Evolutionary conservation across 2,329 filamentous ascomycete species (phyloP).

Genomic region (Colletotrichum melonis): DNA sequence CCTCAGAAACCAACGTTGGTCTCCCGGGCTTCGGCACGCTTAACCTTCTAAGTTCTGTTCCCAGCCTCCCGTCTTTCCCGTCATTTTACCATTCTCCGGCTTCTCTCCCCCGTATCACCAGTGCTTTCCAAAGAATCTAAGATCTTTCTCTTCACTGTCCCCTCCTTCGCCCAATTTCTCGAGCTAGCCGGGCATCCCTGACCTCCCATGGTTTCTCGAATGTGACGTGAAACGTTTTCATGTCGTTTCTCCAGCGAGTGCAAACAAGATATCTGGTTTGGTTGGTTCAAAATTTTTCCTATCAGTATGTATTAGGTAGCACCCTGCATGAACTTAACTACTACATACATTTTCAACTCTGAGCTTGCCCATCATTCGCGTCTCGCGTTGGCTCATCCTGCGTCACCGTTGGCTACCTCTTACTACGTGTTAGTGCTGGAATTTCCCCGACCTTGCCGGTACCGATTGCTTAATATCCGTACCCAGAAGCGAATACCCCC

Average conservation of each 20-base stretch:
- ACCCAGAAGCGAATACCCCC: background rate
- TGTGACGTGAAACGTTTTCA: constrained; percentile 28
- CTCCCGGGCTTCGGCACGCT: background rate
- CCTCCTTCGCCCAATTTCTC: background rate
- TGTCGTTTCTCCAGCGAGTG: constrained; percentile 21
- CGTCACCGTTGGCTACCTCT: too few species aligned
- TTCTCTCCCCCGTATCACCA: background rate
- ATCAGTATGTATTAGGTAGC: background rate
- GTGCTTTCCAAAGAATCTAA: background rate
- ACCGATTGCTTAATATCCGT: background rate
- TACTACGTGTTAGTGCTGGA: background rate
- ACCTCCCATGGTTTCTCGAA: constrained; percentile 16
- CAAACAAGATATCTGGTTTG: constrained; percentile 1
- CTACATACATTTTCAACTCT: background rate
- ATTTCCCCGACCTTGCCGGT: background rate
- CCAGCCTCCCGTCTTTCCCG: too few species aligned
- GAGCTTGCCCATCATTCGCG: background rate
- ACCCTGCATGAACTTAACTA: background rate
- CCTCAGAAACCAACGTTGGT: background rate
- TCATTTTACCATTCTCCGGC: too few species aligned
- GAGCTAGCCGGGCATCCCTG: constrained; percentile 20
- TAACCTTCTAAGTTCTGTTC: background rate
- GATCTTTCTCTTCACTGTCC: background rate
- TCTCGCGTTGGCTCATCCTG: background rate
- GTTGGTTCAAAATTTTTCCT: background rate